Percentiles rank a stretch among this genome's conserved stretches.
Evolutionary conservation across 441 rosid genomes (phyloP).

Genomic region (Viola pubescens): DNA sequence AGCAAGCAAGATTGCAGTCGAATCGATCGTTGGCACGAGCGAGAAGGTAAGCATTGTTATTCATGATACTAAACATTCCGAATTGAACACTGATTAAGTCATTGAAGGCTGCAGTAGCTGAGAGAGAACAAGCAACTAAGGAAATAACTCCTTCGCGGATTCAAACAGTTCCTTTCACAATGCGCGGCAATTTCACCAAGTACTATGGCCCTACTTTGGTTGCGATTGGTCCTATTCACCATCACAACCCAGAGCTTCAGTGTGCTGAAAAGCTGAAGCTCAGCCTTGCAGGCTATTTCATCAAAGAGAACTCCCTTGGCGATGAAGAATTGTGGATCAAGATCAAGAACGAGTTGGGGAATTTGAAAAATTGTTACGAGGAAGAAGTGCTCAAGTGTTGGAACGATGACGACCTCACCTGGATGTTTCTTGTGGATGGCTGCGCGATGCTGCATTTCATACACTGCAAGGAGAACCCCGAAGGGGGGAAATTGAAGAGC

Average conservation of each 20-base stretch:
- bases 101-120: background rate
- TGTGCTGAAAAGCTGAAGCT: background rate
- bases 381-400: background rate
- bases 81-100: background rate
- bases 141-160: background rate
- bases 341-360: background rate
- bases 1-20: too few species aligned
- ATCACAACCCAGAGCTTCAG: background rate
- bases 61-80: too few species aligned
- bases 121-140: background rate
- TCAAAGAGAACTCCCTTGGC: background rate
- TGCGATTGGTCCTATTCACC: constrained; percentile 14
- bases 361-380: background rate
- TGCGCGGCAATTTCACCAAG: constrained; percentile 1
- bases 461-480: background rate
- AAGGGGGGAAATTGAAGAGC: background rate
- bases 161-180: constrained; percentile 1
- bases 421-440: constrained; percentile 14
- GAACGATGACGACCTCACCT: background rate
- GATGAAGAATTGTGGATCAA: background rate
- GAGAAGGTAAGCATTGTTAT: too few species aligned
- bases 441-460: constrained; percentile 3
- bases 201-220: constrained; percentile 7
- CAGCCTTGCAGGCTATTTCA: background rate
- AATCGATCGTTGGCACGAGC: too few species aligned